Base-by-base conservation (phyloP, 2,329 filamentous ascomycete species). In the Aspergillus fumigatiaffinis region DNA sequence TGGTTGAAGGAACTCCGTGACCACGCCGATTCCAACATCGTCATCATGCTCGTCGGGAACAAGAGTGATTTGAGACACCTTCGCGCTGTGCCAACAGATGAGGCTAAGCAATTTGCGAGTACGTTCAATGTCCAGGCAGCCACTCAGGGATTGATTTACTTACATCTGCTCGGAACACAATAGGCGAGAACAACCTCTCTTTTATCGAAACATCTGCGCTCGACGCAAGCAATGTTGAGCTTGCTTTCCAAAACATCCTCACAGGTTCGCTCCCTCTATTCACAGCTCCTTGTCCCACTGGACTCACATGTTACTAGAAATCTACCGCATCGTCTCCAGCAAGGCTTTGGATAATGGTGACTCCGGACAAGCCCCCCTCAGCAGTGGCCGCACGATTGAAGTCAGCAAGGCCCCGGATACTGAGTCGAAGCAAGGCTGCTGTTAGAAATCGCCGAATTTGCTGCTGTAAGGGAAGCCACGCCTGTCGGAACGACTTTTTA, bases 21-120 rank as follows among this genome's bases (percentile, higher is more conserved):
- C 74, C 92, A 99, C 78, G 94, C 94, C 68, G 94, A 99, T 76
- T 92, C 92, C 71, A 97, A 97, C 81, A 97, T 97, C 71, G 92
- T 99, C 71, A 99, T 99, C 76, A 99, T 99, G 94, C 83, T 99
- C 71, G 94, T 97, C 56, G 94, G 94, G 77, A 99, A 99, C 87
- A 99, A 99, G 89, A 97, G 92, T 78, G 94, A 99, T 96, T 89
- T 97, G 88, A 90, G 92, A 79, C 94, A 99, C 80, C 84, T 99
- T 73, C 87, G 94, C 76, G 94, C 94, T 65, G 94, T 99, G 66
- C 92, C 94, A 52, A 99, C 94, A 60, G 94, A 99, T 74, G 93
- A 97, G 79, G 94, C 93, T 68, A 99, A 97, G 81, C 84, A 91
- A 63, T 99, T 99, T 86, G 94, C 94, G 56, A 97, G 93, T 96